phyloP scores from a whole-genome alignment of 78 protist species.

The Dictyostelium citrinum region DNA sequence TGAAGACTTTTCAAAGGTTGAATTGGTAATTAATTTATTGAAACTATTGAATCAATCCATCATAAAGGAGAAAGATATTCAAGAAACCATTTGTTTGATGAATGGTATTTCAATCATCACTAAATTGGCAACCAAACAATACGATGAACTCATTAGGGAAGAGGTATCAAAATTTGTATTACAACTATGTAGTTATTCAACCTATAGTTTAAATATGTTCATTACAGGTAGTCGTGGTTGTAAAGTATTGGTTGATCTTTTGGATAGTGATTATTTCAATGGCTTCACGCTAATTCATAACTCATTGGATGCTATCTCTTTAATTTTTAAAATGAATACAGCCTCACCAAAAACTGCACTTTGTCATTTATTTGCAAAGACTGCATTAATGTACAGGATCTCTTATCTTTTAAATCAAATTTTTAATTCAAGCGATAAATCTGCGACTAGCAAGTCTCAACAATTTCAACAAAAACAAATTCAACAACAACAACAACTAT shows the following conservation, averaged over 20 bases:
- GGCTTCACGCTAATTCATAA: conserved; percentile 52
- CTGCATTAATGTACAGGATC: conserved; percentile 27
- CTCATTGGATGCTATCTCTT: conserved; percentile 50
- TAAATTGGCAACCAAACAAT: neutral
- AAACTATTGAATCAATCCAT: conserved; percentile 35
- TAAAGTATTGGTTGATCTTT: conserved; percentile 49
- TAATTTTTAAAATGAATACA: conserved; percentile 43
- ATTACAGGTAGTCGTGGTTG: conserved; percentile 69
- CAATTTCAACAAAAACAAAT: neutral
- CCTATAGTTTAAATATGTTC: conserved; percentile 56
- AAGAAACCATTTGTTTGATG: conserved; percentile 57
- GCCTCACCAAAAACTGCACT: conserved; percentile 49
- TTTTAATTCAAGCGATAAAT: conserved; percentile 1
- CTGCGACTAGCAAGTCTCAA: neutral
- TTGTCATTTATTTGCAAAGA: conserved; percentile 58
- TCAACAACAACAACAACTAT: neutral
- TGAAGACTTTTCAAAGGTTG: neutral
- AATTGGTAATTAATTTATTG: neutral
- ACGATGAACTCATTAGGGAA: conserved; percentile 31
- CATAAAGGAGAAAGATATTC: neutral
- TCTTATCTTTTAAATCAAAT: conserved; percentile 45
- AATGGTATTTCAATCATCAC: conserved; percentile 72
- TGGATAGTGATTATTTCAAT: conserved; percentile 66
- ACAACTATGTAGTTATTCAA: conserved; percentile 7
- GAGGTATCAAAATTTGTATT: conserved; percentile 49